Base-by-base conservation (phyloP, 1,139 yeast genomes). In the Scheffersomyces stambukii region DNA sequence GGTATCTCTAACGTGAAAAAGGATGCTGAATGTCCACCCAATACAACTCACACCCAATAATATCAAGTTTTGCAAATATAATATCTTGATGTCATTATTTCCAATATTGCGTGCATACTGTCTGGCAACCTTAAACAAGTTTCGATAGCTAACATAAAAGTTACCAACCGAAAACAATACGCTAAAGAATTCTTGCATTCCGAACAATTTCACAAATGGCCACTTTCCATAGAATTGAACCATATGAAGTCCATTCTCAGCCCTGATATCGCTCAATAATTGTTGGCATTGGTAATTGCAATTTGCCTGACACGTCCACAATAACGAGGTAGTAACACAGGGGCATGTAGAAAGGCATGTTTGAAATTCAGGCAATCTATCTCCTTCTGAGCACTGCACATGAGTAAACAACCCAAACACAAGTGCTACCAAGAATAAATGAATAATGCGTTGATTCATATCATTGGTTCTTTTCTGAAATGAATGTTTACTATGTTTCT, bases 201-300 rank as follows among this genome's bases (percentile, higher is more conserved):
- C 72, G 12, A 56, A 43, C 3, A 64, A 42, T 24, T 70, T 43
- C 8, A 31, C 35, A 36, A 67, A 67, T 3, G 73, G 73, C 74
- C 74, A 67, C 38, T 67, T 67, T 6, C 74, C 74, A 32, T 54
- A 51, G 37, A 64, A 67, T 35, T 67, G 69, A 8, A 65, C 68
- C 47, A 60, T 47, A 3, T 52, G 51, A 9, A 42, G 37, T 3
- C 52, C 51, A 1, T 33, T 24, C 6, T 16, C 16, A 13, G 36
- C 30, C 19, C 69, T 40, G 16, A 39, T 39, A 18, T 50, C 43
- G 4, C 68, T 60, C 19, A 65, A 42, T 8, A 53, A 37, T 36
- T 63, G 72, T 36, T 55, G 66, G 39, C 74, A 67, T 33, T 63
- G 57, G 40, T 67, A 67, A 33, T 54, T 50, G 42, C 74, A 67